A percentile compares a stretch with the other conserved stretches of the same genome.
Conservation (phyloP, 768 basidiomycete species). For the Exsudoporus frostii region DNA sequence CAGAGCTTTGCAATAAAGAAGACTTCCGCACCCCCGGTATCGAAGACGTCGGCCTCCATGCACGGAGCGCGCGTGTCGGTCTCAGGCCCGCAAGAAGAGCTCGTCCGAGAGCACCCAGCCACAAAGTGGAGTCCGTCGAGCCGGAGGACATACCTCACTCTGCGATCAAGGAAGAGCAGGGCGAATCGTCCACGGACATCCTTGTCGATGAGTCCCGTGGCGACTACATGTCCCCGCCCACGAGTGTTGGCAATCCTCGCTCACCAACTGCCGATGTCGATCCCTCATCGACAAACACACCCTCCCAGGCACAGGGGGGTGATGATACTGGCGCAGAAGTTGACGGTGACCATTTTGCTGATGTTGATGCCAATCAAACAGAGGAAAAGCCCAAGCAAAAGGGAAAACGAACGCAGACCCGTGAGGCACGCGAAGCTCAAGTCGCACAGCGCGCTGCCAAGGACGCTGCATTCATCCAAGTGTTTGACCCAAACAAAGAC, state of each 20-base stretch:
- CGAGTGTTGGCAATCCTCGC: slow-evolving; percentile 21
- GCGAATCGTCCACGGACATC: slow-evolving; percentile 8
- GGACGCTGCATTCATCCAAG: slow-evolving; percentile 57
- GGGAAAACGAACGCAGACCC: slow-evolving; percentile 42
- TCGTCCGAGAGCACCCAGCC: slow-evolving; percentile 41
- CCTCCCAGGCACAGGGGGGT: slow-evolving; percentile 3
- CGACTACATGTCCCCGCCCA: slow-evolving; percentile 29
- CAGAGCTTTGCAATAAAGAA: slow-evolving; percentile 67
- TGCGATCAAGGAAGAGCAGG: slow-evolving; percentile 46
- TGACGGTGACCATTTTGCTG: slow-evolving; percentile 7
- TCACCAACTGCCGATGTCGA: slow-evolving; percentile 19
- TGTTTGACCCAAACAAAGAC: slow-evolving; percentile 66
- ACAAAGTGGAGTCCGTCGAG: slow-evolving; percentile 42
- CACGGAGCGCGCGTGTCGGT: slow-evolving; percentile 36
- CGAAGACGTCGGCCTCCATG: slow-evolving; percentile 59
- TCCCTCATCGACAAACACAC: background rate
- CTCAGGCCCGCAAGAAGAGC: slow-evolving; percentile 37
- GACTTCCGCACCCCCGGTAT: slow-evolving; percentile 74
- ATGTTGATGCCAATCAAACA: slow-evolving; percentile 21
- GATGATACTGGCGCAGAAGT: slow-evolving; percentile 16
- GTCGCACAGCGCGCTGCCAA: slow-evolving; percentile 45
- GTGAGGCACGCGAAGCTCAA: slow-evolving; percentile 45
- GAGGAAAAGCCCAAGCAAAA: slow-evolving; percentile 38
- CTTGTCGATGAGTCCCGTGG: slow-evolving; percentile 1
- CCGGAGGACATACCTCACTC: slow-evolving; percentile 34